These are phyloP conservation scores for Aureobasidium sp. DNA, from an alignment of 2,329 filamentous ascomycete species.

Conservation along the genomic window DNA sequence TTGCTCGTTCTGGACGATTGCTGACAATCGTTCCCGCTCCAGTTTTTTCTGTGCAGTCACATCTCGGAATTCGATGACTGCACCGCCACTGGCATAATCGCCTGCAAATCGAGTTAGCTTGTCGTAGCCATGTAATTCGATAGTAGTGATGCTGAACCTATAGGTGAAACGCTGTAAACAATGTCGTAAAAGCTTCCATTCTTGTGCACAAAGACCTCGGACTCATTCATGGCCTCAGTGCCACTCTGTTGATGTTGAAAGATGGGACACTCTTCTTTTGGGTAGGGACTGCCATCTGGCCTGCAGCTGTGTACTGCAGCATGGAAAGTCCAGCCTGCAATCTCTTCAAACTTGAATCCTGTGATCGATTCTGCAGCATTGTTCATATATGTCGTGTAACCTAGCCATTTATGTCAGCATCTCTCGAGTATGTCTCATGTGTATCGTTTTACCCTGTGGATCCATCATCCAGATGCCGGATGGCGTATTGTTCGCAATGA, in stretches of 20 bases:
- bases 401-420: not conserved
- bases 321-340: slow-evolving; percentile 15
- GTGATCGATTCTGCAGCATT: slow-evolving; percentile 13
- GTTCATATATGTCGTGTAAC: slow-evolving; percentile 14
- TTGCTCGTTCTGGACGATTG: slow-evolving; percentile 14
- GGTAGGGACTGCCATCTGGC: slow-evolving; percentile 13
- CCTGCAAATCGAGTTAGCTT: not conserved
- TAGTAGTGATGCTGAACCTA: not conserved
- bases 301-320: slow-evolving; percentile 12
- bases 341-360: slow-evolving; percentile 13
- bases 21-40: slow-evolving; percentile 11
- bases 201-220: slow-evolving; percentile 15
- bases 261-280: slow-evolving; percentile 12
- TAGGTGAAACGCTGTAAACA: slow-evolving; percentile 13
- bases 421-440: not conserved
- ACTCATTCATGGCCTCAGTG: slow-evolving; percentile 11
- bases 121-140: too few relatives aligned
- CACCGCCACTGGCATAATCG: slow-evolving; percentile 12
- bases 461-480: slow-evolving; percentile 15
- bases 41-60: slow-evolving; percentile 11
- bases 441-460: slow-evolving; percentile 1
- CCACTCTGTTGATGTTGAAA: slow-evolving; percentile 12
- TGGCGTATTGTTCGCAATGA: slow-evolving; percentile 13
- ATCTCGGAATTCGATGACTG: slow-evolving; percentile 15
- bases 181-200: slow-evolving; percentile 15